Percentiles rank a stretch among this genome's conserved stretches.
Evolutionary conservation across 495 filamentous ascomycete genomes (phyloP).

Genomic region (Aspergillus campestris): DNA sequence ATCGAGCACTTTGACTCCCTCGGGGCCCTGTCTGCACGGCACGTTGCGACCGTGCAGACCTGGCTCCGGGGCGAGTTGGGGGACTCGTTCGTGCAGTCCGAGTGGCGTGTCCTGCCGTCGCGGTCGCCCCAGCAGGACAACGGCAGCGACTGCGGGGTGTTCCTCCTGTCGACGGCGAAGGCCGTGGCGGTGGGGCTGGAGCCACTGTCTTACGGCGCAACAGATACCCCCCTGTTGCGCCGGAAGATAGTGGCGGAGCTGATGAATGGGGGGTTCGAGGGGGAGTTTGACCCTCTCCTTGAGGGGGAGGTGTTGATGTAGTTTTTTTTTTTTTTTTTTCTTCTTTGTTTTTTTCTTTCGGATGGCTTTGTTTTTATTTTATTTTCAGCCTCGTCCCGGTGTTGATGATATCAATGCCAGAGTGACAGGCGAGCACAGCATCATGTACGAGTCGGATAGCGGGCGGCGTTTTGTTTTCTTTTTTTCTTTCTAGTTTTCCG

Average conservation of each 20-base stretch:
- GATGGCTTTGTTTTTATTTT: not conserved
- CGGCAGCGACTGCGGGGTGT: conserved; percentile 73
- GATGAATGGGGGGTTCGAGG: conserved; percentile 55
- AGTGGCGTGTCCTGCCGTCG: conserved; percentile 51
- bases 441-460: no score
- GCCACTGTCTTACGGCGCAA: conserved; percentile 48
- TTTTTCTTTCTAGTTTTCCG: no score
- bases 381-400: not conserved
- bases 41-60: conserved; percentile 32
- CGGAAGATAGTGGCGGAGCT: conserved; percentile 60
- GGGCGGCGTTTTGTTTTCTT: no score
- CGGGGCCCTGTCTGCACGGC: conserved; percentile 24
- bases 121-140: conserved; percentile 55
- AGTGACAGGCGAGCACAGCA: no score
- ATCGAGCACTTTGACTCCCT: conserved; percentile 75
- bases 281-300: conserved; percentile 27
- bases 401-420: no score
- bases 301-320: conserved; percentile 20
- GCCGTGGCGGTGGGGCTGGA: conserved; percentile 57
- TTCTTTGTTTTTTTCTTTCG: conserved; percentile 3
- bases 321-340: conserved; percentile 1
- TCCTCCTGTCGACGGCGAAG: conserved; percentile 65
- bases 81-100: conserved; percentile 42
- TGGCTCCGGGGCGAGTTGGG: conserved; percentile 57
- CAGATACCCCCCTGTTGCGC: conserved; percentile 50